Conservation (phyloP, 208 protist genomes). For the Crithidia bombi region DNA sequence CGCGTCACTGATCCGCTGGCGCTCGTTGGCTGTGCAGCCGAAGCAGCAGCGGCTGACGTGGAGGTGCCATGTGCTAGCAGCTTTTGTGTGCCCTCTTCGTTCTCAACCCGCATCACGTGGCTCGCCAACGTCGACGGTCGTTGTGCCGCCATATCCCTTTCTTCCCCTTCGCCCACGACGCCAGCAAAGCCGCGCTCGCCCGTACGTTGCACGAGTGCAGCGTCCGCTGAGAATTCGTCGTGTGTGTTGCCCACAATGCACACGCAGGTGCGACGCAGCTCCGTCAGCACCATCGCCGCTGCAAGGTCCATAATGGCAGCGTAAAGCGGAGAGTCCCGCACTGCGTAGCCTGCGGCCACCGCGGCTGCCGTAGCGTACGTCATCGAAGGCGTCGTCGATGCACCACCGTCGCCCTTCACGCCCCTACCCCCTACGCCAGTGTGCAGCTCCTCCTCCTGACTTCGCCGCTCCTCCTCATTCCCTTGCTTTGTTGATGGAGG, state of each 20-base stretch:
- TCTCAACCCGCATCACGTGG: too few relatives aligned
- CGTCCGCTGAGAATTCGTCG: neutral
- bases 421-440: too few relatives aligned
- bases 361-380: constrained; percentile 1
- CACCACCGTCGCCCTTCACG: too few relatives aligned
- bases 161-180: too few relatives aligned
- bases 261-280: constrained; percentile 19
- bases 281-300: constrained; percentile 10
- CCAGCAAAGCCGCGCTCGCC: too few relatives aligned
- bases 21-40: neutral
- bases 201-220: too few relatives aligned
- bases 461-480: neutral
- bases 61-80: too few relatives aligned
- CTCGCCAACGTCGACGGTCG: too few relatives aligned
- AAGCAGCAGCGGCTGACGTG: neutral
- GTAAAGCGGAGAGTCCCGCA: constrained; percentile 11
- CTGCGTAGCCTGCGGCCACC: neutral
- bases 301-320: constrained; percentile 23
- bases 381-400: neutral
- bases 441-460: too few relatives aligned
- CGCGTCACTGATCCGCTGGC: neutral
- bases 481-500: too few relatives aligned
- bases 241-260: neutral
- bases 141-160: too few relatives aligned
- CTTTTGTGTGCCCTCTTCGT: too few relatives aligned